These are phyloP conservation scores for Xylaria sp. DNA, from an alignment of 2,329 filamentous ascomycete species.

Conservation along the genomic window DNA sequence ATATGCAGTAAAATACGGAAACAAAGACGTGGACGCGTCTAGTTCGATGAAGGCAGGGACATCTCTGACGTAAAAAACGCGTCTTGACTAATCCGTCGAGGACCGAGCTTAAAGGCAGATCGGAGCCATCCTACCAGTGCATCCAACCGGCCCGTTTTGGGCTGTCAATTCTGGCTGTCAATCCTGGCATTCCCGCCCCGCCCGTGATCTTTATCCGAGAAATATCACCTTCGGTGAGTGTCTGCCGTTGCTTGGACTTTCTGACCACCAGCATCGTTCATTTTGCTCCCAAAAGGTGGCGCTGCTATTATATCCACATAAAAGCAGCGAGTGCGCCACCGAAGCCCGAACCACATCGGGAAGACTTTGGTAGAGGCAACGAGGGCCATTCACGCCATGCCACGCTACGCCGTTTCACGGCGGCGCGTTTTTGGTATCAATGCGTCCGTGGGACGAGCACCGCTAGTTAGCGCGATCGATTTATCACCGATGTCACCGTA, in stretches of 20 bases:
- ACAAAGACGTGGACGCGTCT: too few species aligned
- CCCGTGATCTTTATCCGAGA: neutral
- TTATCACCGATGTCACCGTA: too few species aligned
- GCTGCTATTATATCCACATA: too few species aligned
- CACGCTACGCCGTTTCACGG: neutral
- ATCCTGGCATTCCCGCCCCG: neutral
- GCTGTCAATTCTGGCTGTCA: neutral
- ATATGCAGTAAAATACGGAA: too few species aligned
- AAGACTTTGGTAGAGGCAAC: too few species aligned
- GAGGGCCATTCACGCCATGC: neutral
- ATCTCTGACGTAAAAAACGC: neutral
- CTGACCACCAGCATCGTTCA: too few species aligned
- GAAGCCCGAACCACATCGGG: neutral
- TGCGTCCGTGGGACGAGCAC: too few species aligned
- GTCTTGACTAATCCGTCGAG: neutral
- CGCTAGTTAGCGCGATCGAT: too few species aligned
- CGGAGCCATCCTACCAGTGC: neutral
- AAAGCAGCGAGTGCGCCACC: neutral
- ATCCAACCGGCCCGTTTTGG: neutral
- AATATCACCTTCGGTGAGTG: too few species aligned
- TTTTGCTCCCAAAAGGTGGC: too few species aligned
- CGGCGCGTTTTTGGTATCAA: neutral
- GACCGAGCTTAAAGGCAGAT: neutral
- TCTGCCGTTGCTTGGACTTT: too few species aligned
- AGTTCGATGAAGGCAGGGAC: too few species aligned